A percentile compares a stretch with the other conserved stretches of the same genome.
Conservation (phyloP, 306 rosid genomes). For the Urtica urens region DNA sequence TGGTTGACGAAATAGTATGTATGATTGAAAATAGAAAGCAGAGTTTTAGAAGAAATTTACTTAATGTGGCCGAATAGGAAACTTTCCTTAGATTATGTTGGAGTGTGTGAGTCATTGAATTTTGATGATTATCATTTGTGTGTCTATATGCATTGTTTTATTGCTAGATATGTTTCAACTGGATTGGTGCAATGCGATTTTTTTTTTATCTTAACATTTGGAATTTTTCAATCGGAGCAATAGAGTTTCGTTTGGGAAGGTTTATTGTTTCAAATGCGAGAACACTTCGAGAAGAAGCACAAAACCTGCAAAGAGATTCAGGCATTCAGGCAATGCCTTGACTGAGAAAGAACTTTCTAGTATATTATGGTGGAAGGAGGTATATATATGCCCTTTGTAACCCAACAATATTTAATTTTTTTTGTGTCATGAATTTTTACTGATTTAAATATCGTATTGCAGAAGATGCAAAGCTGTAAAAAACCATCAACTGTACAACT, state of each 20-base stretch:
- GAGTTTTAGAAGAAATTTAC: too few species aligned
- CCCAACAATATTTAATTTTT: not conserved
- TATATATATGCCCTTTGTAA: slow-evolving; percentile 11
- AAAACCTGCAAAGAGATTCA: slow-evolving; percentile 45
- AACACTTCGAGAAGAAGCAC: slow-evolving; percentile 37
- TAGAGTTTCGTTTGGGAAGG: slow-evolving; percentile 26
- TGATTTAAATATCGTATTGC: slow-evolving; percentile 14
- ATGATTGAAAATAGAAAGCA: too few species aligned
- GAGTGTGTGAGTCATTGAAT: too few species aligned
- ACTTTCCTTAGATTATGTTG: too few species aligned
- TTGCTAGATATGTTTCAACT: not conserved
- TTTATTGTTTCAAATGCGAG: slow-evolving; percentile 29
- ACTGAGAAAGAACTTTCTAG: slow-evolving; percentile 65
- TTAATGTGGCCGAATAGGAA: too few species aligned
- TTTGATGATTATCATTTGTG: too few species aligned
- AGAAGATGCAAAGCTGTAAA: slow-evolving; percentile 59
- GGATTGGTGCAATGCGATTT: slow-evolving; percentile 3
- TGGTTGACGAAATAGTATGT: too few species aligned
- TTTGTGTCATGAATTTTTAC: slow-evolving; percentile 12
- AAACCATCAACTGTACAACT: slow-evolving; percentile 66
- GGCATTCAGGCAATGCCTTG: slow-evolving; percentile 24
- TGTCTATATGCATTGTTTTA: not conserved
- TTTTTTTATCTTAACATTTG: slow-evolving; percentile 20
- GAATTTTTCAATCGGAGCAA: slow-evolving; percentile 9
- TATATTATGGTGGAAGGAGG: slow-evolving; percentile 92